These are phyloP conservation scores for Pythium vanterpoolii DNA, from an alignment of 352 stramenopile species.

Conservation along the genomic window DNA sequence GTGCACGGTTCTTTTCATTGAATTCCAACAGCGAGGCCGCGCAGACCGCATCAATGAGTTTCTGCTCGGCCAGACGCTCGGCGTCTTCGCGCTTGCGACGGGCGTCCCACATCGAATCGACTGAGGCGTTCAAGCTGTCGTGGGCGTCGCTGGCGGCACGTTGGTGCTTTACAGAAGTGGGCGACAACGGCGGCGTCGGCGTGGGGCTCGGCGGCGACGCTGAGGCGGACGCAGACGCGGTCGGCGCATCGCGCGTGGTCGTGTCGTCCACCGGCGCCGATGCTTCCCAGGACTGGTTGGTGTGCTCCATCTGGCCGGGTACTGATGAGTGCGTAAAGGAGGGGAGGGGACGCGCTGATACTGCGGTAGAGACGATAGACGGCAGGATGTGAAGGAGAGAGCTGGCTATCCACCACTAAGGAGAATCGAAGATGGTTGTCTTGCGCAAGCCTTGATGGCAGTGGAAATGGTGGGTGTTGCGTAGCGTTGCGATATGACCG, in stretches of 20 bases:
- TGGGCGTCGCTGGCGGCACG: background rate
- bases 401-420: no score
- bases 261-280: constrained; percentile 21
- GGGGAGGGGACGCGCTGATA: background rate
- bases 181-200: constrained; percentile 6
- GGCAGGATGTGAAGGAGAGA: background rate
- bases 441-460: background rate
- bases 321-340: background rate
- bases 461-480: background rate
- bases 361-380: background rate
- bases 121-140: constrained; percentile 30
- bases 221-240: no score
- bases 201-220: constrained; percentile 11
- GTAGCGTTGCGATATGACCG: background rate
- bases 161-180: background rate
- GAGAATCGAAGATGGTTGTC: background rate
- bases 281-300: constrained; percentile 21
- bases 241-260: constrained; percentile 3
- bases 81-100: constrained; percentile 47
- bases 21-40: constrained; percentile 73
- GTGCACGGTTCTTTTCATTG: constrained; percentile 60
- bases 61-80: constrained; percentile 59
- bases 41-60: constrained; percentile 75
- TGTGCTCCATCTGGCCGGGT: constrained; percentile 10
- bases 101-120: constrained; percentile 65